A percentile compares a stretch with the other conserved stretches of the same genome.
These are phyloP conservation scores for Lentinula guzmanii DNA, from an alignment of 768 basidiomycete species.

Conservation along the genomic window DNA sequence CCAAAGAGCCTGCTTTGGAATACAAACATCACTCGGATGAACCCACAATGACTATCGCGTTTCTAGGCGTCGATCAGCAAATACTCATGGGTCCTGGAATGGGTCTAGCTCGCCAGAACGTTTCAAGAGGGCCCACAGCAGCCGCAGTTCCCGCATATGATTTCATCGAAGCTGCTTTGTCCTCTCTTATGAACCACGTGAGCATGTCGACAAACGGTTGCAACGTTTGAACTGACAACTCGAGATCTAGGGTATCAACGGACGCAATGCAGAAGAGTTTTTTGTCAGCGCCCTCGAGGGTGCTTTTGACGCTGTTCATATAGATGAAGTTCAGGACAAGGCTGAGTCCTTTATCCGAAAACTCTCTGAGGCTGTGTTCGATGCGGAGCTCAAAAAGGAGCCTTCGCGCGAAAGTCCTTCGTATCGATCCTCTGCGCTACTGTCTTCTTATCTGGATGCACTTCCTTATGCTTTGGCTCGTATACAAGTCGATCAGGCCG, in stretches of 20 bases:
- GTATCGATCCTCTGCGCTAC: slow-evolving; percentile 48
- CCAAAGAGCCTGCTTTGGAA: slow-evolving; percentile 70
- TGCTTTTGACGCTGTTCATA: slow-evolving; percentile 68
- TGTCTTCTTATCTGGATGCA: slow-evolving; percentile 75
- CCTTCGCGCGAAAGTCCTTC: slow-evolving; percentile 48
- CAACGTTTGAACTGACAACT: slow-evolving; percentile 3
- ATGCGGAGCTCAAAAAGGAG: slow-evolving; percentile 61
- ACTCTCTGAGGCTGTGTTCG: slow-evolving; percentile 67
- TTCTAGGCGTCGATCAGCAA: slow-evolving; percentile 57
- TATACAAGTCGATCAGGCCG: slow-evolving; percentile 53
- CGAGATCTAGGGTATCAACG: slow-evolving; percentile 52
- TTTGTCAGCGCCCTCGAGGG: slow-evolving; percentile 71
- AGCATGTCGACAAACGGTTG: slow-evolving; percentile 2
- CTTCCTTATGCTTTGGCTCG: slow-evolving; percentile 72
- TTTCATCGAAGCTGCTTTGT: slow-evolving; percentile 65
- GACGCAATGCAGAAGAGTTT: slow-evolving; percentile 68
- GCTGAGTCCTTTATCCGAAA: slow-evolving; percentile 68
- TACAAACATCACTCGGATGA: slow-evolving; percentile 68
- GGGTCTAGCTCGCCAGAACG: slow-evolving; percentile 54
- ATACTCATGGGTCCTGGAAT: slow-evolving; percentile 66
- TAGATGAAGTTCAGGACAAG: slow-evolving; percentile 61
- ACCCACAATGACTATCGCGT: slow-evolving; percentile 67
- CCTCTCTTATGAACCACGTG: slow-evolving; percentile 76
- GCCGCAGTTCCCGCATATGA: slow-evolving; percentile 59
- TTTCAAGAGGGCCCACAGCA: slow-evolving; percentile 42